Evolutionary conservation across 441 rosid species (phyloP), one percentile per base, ranked within the genome.

Genomic region (Pelargonium myrrhifolium): DNA sequence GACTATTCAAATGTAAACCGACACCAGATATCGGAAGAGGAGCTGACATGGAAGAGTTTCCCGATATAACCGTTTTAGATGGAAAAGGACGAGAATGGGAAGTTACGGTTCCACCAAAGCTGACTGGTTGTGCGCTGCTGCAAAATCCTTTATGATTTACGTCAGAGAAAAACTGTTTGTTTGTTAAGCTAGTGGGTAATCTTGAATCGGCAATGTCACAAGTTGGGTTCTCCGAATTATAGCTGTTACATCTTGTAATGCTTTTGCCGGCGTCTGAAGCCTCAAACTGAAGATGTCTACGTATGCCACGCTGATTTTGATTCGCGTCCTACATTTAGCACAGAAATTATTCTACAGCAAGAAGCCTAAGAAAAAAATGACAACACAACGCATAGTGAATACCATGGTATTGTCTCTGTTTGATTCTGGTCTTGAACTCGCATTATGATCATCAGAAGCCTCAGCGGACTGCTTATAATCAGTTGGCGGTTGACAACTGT

Each of bases 241-340:
- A 58, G 63, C 62, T 20, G 35, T 64, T 67, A 67, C 20, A 12
- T 64, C 21, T 11, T 45, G 56, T 62, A 24, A 15, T 60, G 26
- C 7, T 3, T 24, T 53, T 20, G 62, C 43, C 0, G 24, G 63
- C 18, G 20, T 53, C 49, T 62, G 74, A 60, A 59, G 66, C 72
- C 47, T 69, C 80, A 63, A 73, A 80, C 62, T 76, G 82, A 53
- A 76, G 80, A 68, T 72, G 80, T 59, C 80, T 68, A 65, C 78
- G 75, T 2, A 66, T 76, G 24, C 79, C 78, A 68, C 64, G 71
- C 65, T 70, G 76, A 12, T 37, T 68, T 65, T 65, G 79, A 24
- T 62, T 71, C 43, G 65, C 65, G 35, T 59, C 81, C 81, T 70
- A 12, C 28, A 56, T 63, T 45, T 10, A 24, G 64, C 28, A 3